Conservation (phyloP, 2,329 filamentous ascomycete species). For the Curvularia eragrostidis region DNA sequence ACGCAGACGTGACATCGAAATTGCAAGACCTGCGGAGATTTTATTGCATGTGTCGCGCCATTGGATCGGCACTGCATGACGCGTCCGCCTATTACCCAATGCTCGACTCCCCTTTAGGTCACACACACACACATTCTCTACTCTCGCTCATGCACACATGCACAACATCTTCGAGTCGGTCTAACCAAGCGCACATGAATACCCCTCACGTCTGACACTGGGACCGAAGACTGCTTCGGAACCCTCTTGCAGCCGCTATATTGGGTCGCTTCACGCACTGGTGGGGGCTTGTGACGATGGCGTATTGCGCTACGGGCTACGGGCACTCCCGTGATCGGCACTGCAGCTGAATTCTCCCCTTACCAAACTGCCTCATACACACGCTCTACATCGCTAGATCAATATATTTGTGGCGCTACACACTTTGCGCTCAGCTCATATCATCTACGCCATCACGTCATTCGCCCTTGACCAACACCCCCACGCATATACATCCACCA, state of each 20-base stretch:
- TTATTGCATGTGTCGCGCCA: not conserved
- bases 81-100: conserved; percentile 8
- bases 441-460: not conserved
- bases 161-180: not conserved
- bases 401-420: conserved; percentile 1
- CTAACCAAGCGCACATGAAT: not conserved
- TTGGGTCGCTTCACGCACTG: conserved; percentile 4
- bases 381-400: not conserved
- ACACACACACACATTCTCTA: not conserved
- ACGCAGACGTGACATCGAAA: not conserved
- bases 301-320: conserved; percentile 18
- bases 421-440: not conserved
- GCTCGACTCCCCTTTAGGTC: not conserved
- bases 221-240: not conserved
- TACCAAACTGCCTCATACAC: not conserved
- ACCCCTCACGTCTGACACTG: not conserved
- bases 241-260: not conserved
- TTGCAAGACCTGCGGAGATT: conserved; percentile 1
- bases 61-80: conserved; percentile 5
- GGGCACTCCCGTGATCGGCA: conserved; percentile 30
- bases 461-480: not conserved
- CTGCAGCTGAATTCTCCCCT: conserved; percentile 6
- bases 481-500: not conserved
- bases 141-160: not conserved
- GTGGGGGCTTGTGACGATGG: conserved; percentile 5